Percentiles rank a stretch among this genome's conserved stretches.
Conservation (phyloP, 2,329 filamentous ascomycete species). For the Alternaria brassicae region DNA sequence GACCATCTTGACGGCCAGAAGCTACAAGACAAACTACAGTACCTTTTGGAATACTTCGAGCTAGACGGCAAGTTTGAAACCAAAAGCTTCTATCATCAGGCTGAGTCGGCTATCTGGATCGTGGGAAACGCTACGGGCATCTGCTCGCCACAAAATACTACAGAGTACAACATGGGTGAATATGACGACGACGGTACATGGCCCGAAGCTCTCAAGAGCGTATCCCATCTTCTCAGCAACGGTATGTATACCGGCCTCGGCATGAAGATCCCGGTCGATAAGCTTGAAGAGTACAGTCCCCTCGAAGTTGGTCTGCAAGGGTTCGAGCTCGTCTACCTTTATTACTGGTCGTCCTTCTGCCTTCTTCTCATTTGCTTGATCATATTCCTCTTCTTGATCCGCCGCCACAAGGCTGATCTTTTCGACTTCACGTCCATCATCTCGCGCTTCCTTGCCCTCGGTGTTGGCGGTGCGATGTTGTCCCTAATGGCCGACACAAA, state of each 20-base stretch:
- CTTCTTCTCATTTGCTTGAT: conserved; percentile 48
- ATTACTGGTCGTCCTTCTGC: conserved; percentile 50
- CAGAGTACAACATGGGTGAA: conserved; percentile 14
- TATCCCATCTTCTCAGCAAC: conserved; percentile 35
- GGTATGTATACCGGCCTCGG: conserved; percentile 45
- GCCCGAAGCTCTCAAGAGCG: conserved; percentile 29
- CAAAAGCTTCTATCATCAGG: conserved; percentile 16
- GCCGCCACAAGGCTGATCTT: conserved; percentile 49
- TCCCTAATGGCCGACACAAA: conserved; percentile 35
- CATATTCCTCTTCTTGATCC: conserved; percentile 51
- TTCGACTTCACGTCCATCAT: conserved; percentile 51
- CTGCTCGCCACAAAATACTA: conserved; percentile 34
- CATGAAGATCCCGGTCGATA: conserved; percentile 43
- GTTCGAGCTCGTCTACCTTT: conserved; percentile 47
- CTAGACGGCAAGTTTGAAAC: conserved; percentile 45
- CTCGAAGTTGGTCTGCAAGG: conserved; percentile 36
- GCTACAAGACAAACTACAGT: conserved; percentile 37
- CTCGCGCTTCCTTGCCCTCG: conserved; percentile 35
- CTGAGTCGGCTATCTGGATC: conserved; percentile 21
- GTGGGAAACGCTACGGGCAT: conserved; percentile 45
- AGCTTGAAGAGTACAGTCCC: conserved; percentile 34
- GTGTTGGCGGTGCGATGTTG: conserved; percentile 40
- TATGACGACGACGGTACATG: conserved; percentile 13
- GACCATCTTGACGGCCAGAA: conserved; percentile 41
- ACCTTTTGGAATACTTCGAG: conserved; percentile 37